Evolutionary conservation across 2,329 filamentous ascomycete genomes (phyloP).

Genomic region (Fusarium euwallaceae): DNA sequence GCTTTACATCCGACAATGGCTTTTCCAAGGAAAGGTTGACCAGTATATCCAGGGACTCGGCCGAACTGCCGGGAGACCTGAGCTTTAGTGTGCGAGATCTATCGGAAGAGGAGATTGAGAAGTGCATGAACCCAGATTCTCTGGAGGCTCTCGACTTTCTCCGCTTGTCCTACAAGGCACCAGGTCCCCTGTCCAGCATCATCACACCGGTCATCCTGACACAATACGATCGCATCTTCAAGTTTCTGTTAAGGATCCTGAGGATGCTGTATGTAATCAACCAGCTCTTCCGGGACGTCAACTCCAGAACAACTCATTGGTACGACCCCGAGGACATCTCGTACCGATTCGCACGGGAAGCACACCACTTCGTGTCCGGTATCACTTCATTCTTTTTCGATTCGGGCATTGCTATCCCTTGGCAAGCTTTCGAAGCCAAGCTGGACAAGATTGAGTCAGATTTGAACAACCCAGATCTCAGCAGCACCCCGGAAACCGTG

Average conservation of each 20-base stretch:
- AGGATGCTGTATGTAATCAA: conserved; percentile 84
- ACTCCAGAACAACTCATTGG: conserved; percentile 53
- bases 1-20: conserved; percentile 61
- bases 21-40: conserved; percentile 41
- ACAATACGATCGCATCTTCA: conserved; percentile 90
- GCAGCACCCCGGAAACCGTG: conserved; percentile 44
- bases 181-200: conserved; percentile 77
- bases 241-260: conserved; percentile 79
- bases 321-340: conserved; percentile 53
- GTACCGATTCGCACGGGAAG: conserved; percentile 78
- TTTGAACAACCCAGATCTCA: conserved; percentile 62
- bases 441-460: conserved; percentile 73
- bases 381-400: conserved; percentile 85
- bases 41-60: conserved; percentile 48
- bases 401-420: conserved; percentile 78
- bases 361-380: conserved; percentile 81
- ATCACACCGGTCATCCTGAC: conserved; percentile 78
- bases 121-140: conserved; percentile 84
- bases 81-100: conserved; percentile 90
- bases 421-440: conserved; percentile 77
- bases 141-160: conserved; percentile 95
- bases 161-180: conserved; percentile 85
- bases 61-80: conserved; percentile 74
- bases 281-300: conserved; percentile 72
- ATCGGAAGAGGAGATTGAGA: conserved; percentile 81